Conservation (phyloP, 176 grass and related monocot species). For the Urochloa ruziziensis region DNA sequence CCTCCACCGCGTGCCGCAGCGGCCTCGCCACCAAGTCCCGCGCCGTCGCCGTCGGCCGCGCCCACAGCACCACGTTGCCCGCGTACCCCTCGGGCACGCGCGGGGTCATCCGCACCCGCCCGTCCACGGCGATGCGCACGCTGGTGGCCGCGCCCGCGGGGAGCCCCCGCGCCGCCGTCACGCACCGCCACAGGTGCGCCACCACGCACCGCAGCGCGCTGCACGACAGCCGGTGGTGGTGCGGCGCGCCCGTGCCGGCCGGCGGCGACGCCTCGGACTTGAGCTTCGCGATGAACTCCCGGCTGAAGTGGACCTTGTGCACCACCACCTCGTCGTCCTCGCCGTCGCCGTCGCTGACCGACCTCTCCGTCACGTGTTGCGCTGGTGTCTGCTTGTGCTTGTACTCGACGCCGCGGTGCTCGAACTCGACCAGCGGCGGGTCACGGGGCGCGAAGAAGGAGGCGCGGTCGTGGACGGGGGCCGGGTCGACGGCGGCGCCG, state of each 20-base stretch:
- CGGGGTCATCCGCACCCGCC: neutral
- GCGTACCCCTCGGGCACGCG: neutral
- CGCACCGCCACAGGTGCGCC: constrained; percentile 11
- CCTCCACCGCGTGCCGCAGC: neutral
- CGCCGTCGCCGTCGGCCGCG: neutral
- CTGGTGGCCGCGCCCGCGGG: neutral
- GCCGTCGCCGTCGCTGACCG: neutral
- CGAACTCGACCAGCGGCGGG: neutral
- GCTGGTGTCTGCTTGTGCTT: neutral
- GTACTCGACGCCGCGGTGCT: constrained; percentile 8
- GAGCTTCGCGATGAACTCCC: constrained; percentile 1
- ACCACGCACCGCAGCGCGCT: constrained; percentile 9
- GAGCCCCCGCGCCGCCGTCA: neutral
- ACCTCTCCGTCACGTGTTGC: neutral
- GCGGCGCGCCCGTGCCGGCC: no score
- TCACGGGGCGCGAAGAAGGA: neutral
- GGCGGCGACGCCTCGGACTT: neutral
- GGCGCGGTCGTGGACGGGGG: neutral
- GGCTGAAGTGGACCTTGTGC: constrained; percentile 12
- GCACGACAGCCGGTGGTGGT: neutral
- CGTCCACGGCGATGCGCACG: constrained; percentile 9
- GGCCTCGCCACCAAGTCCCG: neutral
- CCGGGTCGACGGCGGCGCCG: neutral
- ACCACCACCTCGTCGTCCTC: neutral
- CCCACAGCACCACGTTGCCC: constrained; percentile 12